Conservation (phyloP, 2,329 filamentous ascomycete species). For the Verticillium isaacii region DNA sequence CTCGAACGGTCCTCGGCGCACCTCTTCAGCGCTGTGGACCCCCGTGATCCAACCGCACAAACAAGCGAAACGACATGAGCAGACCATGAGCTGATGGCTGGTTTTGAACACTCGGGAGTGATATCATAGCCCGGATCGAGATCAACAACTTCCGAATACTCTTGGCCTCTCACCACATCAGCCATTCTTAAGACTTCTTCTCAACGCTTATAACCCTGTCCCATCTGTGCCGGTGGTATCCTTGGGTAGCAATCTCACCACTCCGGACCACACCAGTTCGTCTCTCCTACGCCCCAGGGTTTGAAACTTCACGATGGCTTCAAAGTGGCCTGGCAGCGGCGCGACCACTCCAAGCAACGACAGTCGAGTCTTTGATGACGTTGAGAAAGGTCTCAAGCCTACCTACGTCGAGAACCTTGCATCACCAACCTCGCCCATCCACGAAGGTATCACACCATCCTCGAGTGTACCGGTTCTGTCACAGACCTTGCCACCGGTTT, state of each 20-base stretch:
- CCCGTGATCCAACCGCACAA: background rate
- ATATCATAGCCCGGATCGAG: constrained; percentile 1
- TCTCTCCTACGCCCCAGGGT: no score
- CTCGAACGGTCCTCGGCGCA: background rate
- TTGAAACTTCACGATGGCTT: background rate
- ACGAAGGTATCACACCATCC: constrained; percentile 24
- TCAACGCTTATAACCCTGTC: background rate
- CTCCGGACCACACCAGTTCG: background rate
- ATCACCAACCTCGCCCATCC: constrained; percentile 22
- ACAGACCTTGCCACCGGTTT: background rate
- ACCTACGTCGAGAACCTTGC: constrained; percentile 16
- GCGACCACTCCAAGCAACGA: background rate
- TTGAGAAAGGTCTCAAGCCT: constrained; percentile 29
- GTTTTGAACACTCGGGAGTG: background rate
- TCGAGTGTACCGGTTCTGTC: constrained; percentile 19
- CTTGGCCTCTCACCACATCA: background rate
- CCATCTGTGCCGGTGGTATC: background rate
- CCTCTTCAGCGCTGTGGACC: background rate
- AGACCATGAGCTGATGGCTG: background rate
- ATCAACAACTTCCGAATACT: background rate
- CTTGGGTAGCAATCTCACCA: background rate
- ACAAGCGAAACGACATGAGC: background rate
- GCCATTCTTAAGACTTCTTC: background rate
- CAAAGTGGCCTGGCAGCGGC: constrained; percentile 1
- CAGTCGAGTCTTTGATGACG: constrained; percentile 19